Conservation (phyloP, 108 stramenopile species). For the Ochromonas danica region DNA sequence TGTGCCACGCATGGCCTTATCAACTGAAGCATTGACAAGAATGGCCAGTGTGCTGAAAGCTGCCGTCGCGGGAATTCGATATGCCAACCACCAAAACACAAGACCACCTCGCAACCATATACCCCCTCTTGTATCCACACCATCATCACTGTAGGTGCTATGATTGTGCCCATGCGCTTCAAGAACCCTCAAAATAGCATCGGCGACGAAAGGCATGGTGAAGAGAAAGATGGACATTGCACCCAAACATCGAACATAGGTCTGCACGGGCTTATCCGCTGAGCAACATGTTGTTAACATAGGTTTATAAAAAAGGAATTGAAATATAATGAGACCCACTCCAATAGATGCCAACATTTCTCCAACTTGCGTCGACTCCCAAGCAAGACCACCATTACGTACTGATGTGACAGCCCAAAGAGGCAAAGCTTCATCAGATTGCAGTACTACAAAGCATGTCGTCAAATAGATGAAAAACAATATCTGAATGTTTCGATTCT, state of each 20-base stretch:
- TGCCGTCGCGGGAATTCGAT: background rate
- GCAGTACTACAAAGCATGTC: background rate
- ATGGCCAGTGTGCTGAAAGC: constrained; percentile 4
- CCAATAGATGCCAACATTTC: background rate
- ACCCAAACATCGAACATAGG: background rate
- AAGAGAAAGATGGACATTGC: background rate
- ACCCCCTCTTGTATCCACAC: no score
- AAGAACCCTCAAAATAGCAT: background rate
- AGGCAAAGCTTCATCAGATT: background rate
- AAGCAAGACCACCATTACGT: background rate
- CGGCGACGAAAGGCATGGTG: background rate
- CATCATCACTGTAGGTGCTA: background rate
- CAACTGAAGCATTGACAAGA: constrained; percentile 23
- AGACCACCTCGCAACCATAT: background rate
- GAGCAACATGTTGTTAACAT: no score
- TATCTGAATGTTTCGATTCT: background rate
- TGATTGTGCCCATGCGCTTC: background rate
- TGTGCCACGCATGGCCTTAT: background rate
- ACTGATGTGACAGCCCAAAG: constrained; percentile 3
- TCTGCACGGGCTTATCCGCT: background rate
- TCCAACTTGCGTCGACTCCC: constrained; percentile 23
- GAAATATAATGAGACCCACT: background rate
- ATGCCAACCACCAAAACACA: background rate
- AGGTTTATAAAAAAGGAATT: background rate
- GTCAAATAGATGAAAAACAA: background rate